These are phyloP conservation scores for Crithidia expoeki DNA, from an alignment of 208 protist species.

Conservation along the genomic window DNA sequence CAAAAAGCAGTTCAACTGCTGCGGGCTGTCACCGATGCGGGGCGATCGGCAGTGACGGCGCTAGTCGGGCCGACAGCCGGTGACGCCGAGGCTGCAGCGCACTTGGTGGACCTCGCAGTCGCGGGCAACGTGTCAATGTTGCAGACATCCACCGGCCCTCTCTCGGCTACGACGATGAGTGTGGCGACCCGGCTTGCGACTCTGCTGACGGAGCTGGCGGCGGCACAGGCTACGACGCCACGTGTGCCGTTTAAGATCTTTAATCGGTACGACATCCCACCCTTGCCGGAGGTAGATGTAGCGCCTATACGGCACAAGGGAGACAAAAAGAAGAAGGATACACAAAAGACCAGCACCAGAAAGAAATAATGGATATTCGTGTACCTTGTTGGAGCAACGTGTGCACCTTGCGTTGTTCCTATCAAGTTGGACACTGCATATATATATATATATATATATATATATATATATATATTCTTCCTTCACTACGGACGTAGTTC, in stretches of 20 bases:
- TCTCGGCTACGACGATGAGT: conserved; percentile 3
- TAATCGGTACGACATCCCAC: conserved; percentile 4
- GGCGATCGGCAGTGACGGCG: background rate
- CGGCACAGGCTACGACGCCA: background rate
- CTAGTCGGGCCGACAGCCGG: conserved; percentile 9
- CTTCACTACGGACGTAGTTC: too few species aligned
- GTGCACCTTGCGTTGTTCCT: too few species aligned
- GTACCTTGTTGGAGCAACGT: too few species aligned
- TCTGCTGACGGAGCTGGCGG: conserved; percentile 17
- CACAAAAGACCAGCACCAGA: conserved; percentile 12
- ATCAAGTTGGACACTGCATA: too few species aligned
- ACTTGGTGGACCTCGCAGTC: conserved; percentile 31
- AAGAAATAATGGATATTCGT: conserved; percentile 12
- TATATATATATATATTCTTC: too few species aligned
- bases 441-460: too few species aligned
- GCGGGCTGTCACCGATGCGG: background rate
- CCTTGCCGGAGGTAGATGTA: conserved; percentile 27
- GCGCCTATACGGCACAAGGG: conserved; percentile 73
- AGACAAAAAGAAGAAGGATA: conserved; percentile 77
- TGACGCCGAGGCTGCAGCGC: conserved; percentile 16
- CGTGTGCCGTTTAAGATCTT: conserved; percentile 1
- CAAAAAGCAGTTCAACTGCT: conserved; percentile 4
- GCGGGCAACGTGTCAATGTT: conserved; percentile 19
- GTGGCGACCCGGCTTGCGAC: conserved; percentile 18
- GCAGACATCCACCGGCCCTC: conserved; percentile 14